Percentiles rank a stretch among this genome's conserved stretches.
These are phyloP conservation scores for Colletotrichum magnum DNA, from an alignment of 2,329 filamentous ascomycete species.

Conservation along the genomic window DNA sequence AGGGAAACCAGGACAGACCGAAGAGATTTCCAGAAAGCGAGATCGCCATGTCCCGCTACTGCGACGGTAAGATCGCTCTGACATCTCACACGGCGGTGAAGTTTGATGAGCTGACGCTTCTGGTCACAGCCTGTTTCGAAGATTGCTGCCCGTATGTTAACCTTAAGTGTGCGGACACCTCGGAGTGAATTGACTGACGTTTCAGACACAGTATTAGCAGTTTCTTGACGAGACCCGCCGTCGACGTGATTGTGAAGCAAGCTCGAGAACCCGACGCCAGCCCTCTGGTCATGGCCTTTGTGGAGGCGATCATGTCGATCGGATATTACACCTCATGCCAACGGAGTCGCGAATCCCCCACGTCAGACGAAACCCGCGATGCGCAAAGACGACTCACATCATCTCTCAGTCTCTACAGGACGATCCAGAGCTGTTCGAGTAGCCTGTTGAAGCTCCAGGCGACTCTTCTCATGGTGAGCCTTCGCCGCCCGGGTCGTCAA, in stretches of 20 bases:
- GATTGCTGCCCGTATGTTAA: conserved; percentile 30
- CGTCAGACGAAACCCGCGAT: background rate
- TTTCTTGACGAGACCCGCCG: conserved; percentile 20
- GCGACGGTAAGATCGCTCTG: conserved; percentile 10
- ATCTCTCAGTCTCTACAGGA: background rate
- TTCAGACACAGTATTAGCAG: background rate
- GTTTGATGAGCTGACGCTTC: background rate
- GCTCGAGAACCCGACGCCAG: conserved; percentile 4
- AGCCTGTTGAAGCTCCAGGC: conserved; percentile 27
- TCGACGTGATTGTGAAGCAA: conserved; percentile 15
- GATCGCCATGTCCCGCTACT: conserved; percentile 10
- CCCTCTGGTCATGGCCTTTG: background rate
- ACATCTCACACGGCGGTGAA: background rate
- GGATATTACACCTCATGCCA: conserved; percentile 18
- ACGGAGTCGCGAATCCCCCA: background rate
- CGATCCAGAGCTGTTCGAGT: conserved; percentile 4
- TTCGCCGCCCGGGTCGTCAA: background rate
- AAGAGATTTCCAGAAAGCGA: conserved; percentile 13
- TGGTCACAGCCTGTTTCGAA: conserved; percentile 23
- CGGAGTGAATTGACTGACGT: background rate
- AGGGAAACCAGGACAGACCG: background rate
- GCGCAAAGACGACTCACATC: conserved; percentile 10
- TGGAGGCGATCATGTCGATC: conserved; percentile 17
- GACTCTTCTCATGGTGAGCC: conserved; percentile 11
- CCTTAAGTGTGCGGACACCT: background rate